These are phyloP conservation scores for Fusarium poae DNA, from an alignment of 2,329 filamentous ascomycete species.

Conservation along the genomic window DNA sequence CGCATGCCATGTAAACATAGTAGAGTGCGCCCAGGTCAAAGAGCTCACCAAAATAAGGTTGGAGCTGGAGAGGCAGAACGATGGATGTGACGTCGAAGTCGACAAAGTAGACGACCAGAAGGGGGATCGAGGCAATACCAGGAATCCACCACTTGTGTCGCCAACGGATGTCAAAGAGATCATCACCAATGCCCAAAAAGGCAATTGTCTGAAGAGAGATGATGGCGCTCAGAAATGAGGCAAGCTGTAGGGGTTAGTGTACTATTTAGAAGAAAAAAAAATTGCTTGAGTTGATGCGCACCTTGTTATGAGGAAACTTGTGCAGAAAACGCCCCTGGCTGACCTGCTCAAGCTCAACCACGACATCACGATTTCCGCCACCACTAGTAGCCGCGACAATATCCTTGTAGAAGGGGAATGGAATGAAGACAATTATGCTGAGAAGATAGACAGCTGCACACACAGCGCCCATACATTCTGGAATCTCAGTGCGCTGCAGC, in stretches of 20 bases:
- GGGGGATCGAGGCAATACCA: constrained; percentile 90
- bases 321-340: constrained; percentile 89
- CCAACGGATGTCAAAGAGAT: constrained; percentile 98
- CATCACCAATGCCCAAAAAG: constrained; percentile 92
- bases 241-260: constrained; percentile 70
- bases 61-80: constrained; percentile 87
- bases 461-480: constrained; percentile 95
- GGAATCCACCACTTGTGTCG: constrained; percentile 99
- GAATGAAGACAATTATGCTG: constrained; percentile 90
- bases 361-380: constrained; percentile 89
- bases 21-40: constrained; percentile 87
- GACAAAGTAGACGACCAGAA: constrained; percentile 97
- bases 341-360: constrained; percentile 78
- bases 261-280: background rate
- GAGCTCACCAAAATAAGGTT: constrained; percentile 85
- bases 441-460: constrained; percentile 94
- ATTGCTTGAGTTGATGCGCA: constrained; percentile 52
- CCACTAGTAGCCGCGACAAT: constrained; percentile 95
- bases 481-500: constrained; percentile 77
- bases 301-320: constrained; percentile 94
- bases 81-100: constrained; percentile 98
- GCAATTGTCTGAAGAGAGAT: constrained; percentile 92
- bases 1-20: constrained; percentile 95
- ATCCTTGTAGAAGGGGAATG: constrained; percentile 98
- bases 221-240: constrained; percentile 93